These are phyloP conservation scores for Canavalia gladiata DNA, from an alignment of 306 rosid species.

Conservation along the genomic window DNA sequence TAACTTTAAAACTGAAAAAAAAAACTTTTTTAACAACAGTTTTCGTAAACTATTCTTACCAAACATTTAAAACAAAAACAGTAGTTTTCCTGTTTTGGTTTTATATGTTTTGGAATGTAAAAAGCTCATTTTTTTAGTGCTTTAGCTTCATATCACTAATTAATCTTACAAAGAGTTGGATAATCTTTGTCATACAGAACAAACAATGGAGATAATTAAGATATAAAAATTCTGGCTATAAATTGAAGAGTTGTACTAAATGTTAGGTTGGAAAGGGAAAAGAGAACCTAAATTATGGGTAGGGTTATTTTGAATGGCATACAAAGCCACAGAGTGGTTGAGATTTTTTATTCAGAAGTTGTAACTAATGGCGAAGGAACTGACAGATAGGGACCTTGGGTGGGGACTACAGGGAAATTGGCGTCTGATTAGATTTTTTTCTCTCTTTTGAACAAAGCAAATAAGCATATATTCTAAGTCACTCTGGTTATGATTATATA, in stretches of 20 bases:
- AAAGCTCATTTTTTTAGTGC: neutral
- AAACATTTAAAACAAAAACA: too few species aligned
- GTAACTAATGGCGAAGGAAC: neutral
- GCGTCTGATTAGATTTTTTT: slow-evolving; percentile 11
- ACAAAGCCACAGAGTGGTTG: neutral
- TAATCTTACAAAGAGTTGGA: neutral
- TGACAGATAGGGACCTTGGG: neutral
- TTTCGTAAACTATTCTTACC: too few species aligned
- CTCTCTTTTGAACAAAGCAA: slow-evolving; percentile 52
- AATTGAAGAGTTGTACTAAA: too few species aligned
- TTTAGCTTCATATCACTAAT: neutral
- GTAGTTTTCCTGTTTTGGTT: neutral
- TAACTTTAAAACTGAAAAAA: too few species aligned
- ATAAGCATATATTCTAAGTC: slow-evolving; percentile 65
- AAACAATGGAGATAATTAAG: neutral
- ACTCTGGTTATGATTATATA: slow-evolving; percentile 58
- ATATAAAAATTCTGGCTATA: too few species aligned
- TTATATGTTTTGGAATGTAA: neutral
- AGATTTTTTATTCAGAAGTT: neutral
- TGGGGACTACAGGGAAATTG: slow-evolving; percentile 35
- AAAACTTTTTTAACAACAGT: too few species aligned
- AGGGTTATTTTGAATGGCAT: neutral
- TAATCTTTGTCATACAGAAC: neutral
- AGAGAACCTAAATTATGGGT: too few species aligned
- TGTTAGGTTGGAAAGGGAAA: too few species aligned